Evolutionary conservation across 1,139 yeast species (phyloP), one percentile per base, ranked within the genome.

Genomic region (Saccharomycopsis crataegensis): DNA sequence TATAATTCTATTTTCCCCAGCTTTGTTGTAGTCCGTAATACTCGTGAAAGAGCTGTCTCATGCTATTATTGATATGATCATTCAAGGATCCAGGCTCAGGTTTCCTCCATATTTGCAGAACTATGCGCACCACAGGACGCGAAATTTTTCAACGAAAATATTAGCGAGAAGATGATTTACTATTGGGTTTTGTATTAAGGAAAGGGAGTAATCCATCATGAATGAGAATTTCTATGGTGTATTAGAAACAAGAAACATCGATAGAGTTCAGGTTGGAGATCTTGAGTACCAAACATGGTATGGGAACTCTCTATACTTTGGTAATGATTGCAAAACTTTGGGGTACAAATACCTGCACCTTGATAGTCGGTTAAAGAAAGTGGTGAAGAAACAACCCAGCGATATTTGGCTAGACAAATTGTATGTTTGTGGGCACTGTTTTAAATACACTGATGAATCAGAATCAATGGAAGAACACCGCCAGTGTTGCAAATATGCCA

Each of bases 251-350:
- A 76, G 86, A 33, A 89, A 88, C 67, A 82, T 89, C 47, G 68
- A 66, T n/a, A 67, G 75, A 43, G 86, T 89, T 6, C 77, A 76
- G 41, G 77, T 85, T 57, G 96, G 96, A 1, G 72, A 74, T 46
- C 76, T 74, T 60, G 78, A 78, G 59, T 82, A 88, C 59, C 77
- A 79, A 52, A 82, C 96, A 1, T 88, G 96, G 96, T 89, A 86
- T 65, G 94, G 95, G 1, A 85, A 86, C 62, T 79, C 87, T 3
- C 94, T 89, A 1, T 84, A 87, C 63, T 88, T 87, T 60, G 67
- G 67, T 48, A 61, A 56, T 22, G 69, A 67, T 51, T 65, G 63
- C 43, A 63, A 60, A 57, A 62, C 64, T 3, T 53, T 72, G 53
- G 70, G 70, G 12, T 59, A 54, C 53, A 61, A 61, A 31, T 56